phyloP scores from a whole-genome alignment of 352 stramenopile genomes.

The Phytophthora chlamydospora region DNA sequence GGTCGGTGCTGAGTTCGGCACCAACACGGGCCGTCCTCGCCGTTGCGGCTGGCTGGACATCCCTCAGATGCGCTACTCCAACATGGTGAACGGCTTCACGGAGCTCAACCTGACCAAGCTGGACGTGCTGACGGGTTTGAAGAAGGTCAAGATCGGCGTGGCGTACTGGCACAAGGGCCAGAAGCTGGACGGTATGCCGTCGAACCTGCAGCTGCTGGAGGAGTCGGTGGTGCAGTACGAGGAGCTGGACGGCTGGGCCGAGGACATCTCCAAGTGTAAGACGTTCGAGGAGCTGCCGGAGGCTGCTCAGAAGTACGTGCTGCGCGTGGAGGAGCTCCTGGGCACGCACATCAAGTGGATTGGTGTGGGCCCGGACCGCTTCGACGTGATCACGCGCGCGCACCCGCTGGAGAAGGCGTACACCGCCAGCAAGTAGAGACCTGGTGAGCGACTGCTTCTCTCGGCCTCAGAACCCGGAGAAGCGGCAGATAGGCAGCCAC shows the following conservation, averaged over 20 bases:
- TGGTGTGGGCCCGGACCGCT: conserved; percentile 95
- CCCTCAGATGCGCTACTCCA: conserved; percentile 94
- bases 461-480: conserved; percentile 8
- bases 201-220: conserved; percentile 92
- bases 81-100: conserved; percentile 96
- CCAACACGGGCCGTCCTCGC: conserved; percentile 96
- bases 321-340: conserved; percentile 96
- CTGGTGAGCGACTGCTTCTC: conserved; percentile 3
- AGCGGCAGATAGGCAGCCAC: conserved; percentile 12
- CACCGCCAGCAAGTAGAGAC: conserved; percentile 28
- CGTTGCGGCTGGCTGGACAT: conserved; percentile 99
- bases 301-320: conserved; percentile 96
- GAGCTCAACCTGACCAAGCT: conserved; percentile 99
- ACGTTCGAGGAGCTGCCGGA: conserved; percentile 96
- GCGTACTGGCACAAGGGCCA: conserved; percentile 96
- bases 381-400: conserved; percentile 93
- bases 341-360: conserved; percentile 98
- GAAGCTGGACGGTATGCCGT: conserved; percentile 95
- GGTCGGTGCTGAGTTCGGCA: conserved; percentile 97
- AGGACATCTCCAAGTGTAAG: conserved; percentile 96
- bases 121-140: conserved; percentile 98
- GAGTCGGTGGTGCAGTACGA: conserved; percentile 97
- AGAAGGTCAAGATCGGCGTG: conserved; percentile 95
- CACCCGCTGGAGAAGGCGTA: conserved; percentile 82
- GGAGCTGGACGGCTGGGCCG: conserved; percentile 93